A percentile compares a stretch with the other conserved stretches of the same genome.
phyloP scores from a whole-genome alignment of 768 basidiomycete species.

The Cytidiella melzeri region DNA sequence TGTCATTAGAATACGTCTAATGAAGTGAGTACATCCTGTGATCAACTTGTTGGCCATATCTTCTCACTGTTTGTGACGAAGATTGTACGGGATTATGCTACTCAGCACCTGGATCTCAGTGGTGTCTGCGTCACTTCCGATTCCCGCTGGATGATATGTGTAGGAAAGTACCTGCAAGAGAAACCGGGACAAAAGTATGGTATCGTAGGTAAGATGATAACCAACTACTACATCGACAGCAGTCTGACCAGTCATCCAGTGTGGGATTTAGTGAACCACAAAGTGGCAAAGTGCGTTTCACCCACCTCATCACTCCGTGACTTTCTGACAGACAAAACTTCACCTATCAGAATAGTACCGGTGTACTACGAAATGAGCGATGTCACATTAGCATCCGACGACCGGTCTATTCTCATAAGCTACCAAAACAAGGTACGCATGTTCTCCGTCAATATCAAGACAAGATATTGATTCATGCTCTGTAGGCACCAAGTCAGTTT shows the following conservation, averaged over 20 bases:
- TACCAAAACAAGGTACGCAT: constrained; percentile 5
- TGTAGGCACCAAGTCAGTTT: too few species aligned
- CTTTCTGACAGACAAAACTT: neutral
- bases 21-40: too few species aligned
- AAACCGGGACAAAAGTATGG: neutral
- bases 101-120: constrained; percentile 1
- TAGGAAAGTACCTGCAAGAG: constrained; percentile 3
- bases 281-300: constrained; percentile 5
- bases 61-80: too few species aligned
- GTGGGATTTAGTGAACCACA: constrained; percentile 2
- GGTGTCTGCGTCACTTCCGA: constrained; percentile 4
- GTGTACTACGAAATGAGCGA: constrained; percentile 6
- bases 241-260: neutral
- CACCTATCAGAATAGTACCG: constrained; percentile 1
- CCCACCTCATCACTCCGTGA: neutral
- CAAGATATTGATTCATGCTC: constrained; percentile 1
- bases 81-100: neutral
- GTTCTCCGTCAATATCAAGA: neutral
- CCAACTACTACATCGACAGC: too few species aligned
- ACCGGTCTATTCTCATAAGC: constrained; percentile 2
- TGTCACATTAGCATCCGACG: constrained; percentile 3
- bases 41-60: too few species aligned
- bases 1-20: too few species aligned
- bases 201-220: too few species aligned
- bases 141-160: constrained; percentile 3